Evolutionary conservation across 371 early-diverging fungal genomes (phyloP), one percentile per base, ranked within the genome.

Genomic region (Mucor velutinosus): DNA sequence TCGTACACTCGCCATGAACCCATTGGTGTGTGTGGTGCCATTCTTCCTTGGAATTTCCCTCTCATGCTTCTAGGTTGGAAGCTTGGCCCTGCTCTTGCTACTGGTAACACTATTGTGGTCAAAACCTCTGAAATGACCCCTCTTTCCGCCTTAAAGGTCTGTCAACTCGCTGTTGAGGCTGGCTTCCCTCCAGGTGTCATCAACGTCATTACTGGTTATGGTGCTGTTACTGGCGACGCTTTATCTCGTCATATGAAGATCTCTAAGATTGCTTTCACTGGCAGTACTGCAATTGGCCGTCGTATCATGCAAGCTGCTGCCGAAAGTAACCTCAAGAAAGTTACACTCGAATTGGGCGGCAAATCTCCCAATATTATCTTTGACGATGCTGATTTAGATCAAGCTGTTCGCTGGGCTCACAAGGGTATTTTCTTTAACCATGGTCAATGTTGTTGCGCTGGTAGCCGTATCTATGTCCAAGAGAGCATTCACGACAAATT

Each of bases 331-430:
- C 84, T 93, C 64, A 94, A 94, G 82, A 89, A 86, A 69, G 79
- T 92, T 10, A 89, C 93, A 7, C 72, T 94, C 47, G 94, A 94
- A 73, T 78, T 94, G 5, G 94, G 94, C 47, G 94, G 93, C 62
- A 94, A 94, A 64, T 94, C 96, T 1, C 93, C 96, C 41, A 92
- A 93, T 70, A 93, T 97, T 58, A 92, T 96, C 43, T 96, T 97
- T 76, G 94, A 91, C 23, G 92, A 93, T 77, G 93, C 92, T 15
- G 70, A 96, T 70, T 59, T 96, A 27, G 92, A 92, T 43, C 84
- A 86, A 67, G 93, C 94, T 8, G 92, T 94, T 39, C 77, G 81
- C 56, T 88, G 88, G 75, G 87, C 90, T 8, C 83, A 88, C 73
- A 81, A 78, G 19, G 95, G 90, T 65, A 86, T 88, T 64, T 94